Base-by-base conservation (phyloP, 495 filamentous ascomycete species). In the Aspergillus incahuasiensis region DNA sequence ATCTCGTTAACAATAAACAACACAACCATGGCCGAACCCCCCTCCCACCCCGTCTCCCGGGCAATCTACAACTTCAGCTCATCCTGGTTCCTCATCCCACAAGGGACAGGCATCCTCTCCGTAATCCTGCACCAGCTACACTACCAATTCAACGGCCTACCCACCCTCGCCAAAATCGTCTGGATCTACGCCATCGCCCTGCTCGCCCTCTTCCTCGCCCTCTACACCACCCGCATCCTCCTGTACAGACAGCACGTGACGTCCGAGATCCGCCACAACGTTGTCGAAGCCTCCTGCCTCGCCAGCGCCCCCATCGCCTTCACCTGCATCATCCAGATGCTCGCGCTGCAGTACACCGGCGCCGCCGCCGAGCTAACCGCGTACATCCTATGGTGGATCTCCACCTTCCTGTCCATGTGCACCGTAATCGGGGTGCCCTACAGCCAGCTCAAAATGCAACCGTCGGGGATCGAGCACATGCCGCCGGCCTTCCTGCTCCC, bases 361-460 rank as follows among this genome's bases (percentile, higher is more conserved):
- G n/a, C 30, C 25, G 50, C 38, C 34, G 56, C 60, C 6, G 58
- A 54, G 3, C 25, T 73, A 12, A 49, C 59, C 25, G 52, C 61
- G 8, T 73, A 63, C 42, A 53, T 71, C 30, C 60, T 73, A 7
- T 70, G 67, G 67, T 71, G 70, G 62, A 59, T 67, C 16, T 55
- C 58, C 24, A 62, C 66, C 5, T 57, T 52, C 9, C 47, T 71
- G 20, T 61, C 68, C n/a, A 28, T 63, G 1, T 12, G 60, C n/a
- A 48, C 56, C 40, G 54, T 61, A 28, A 45, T 68, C 28, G 54
- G 15, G 5, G 63, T 68, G 15, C 67, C 68, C 0, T 66, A 67
- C 42, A 25, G 64, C 39, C 62, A 66, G 15, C 51, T 73, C 51
- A 65, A 69, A 24, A 43, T 71, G 30, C 68, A 71, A 49, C 56